A percentile compares a stretch with the other conserved stretches of the same genome.
These are phyloP conservation scores for Wallacemonas rigidus DNA, from an alignment of 208 protist genomes.

Conservation along the genomic window DNA sequence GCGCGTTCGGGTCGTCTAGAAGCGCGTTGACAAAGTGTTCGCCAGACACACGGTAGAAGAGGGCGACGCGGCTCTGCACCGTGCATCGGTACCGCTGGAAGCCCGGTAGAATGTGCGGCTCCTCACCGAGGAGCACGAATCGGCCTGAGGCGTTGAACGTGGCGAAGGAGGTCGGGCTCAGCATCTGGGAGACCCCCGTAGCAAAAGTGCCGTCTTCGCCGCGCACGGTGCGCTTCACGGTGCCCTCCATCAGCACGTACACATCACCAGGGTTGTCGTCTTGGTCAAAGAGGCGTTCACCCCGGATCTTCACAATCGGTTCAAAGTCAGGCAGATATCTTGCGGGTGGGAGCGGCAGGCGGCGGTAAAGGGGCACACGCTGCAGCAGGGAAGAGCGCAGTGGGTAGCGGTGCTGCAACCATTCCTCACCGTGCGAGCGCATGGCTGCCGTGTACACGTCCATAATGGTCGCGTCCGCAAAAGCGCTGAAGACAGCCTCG, in stretches of 20 bases:
- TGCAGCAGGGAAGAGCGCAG: slow-evolving; percentile 34
- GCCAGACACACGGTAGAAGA: slow-evolving; percentile 68
- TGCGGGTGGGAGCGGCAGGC: slow-evolving; percentile 30
- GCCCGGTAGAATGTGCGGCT: slow-evolving; percentile 78
- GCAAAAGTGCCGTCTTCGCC: slow-evolving; percentile 47
- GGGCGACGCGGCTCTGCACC: slow-evolving; percentile 66
- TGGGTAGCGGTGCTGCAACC: slow-evolving; percentile 46
- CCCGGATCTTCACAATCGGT: slow-evolving; percentile 63
- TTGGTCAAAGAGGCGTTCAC: slow-evolving; percentile 77
- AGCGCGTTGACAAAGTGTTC: slow-evolving; percentile 78
- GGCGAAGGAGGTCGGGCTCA: slow-evolving; percentile 59
- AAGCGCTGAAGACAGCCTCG: slow-evolving; percentile 55
- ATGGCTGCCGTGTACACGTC: slow-evolving; percentile 49
- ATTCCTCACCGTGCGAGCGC: slow-evolving; percentile 46
- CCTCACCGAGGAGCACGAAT: slow-evolving; percentile 84
- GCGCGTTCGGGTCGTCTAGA: slow-evolving; percentile 76
- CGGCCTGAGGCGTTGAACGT: slow-evolving; percentile 56
- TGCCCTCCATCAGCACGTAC: slow-evolving; percentile 83
- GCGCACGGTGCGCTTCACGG: slow-evolving; percentile 48
- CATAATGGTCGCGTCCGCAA: slow-evolving; percentile 64
- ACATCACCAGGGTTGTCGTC: slow-evolving; percentile 67
- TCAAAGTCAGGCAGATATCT: slow-evolving; percentile 70
- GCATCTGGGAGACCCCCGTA: slow-evolving; percentile 46
- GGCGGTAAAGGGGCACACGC: slow-evolving; percentile 84
- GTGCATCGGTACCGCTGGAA: slow-evolving; percentile 74